Evolutionary conservation across 306 rosid genomes (phyloP), one percentile per base, ranked within the genome.

Genomic region (Acacia acuminata): DNA sequence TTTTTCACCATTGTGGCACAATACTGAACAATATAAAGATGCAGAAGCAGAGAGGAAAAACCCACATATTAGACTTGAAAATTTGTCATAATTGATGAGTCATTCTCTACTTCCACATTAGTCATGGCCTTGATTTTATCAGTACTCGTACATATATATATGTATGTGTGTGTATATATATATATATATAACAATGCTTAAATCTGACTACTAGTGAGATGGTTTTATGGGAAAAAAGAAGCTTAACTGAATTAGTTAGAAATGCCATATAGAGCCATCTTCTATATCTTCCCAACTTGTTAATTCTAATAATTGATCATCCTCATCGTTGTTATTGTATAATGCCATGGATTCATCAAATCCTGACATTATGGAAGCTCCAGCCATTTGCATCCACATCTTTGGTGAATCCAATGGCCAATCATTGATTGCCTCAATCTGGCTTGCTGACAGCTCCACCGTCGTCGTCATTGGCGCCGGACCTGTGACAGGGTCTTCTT

Each of bases 351-450:
- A 73, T 32, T 25, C 78, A 76, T 82, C 73, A 77, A 70, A 64
- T 10, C 82, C 87, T 15, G 72, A 19, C 10, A 55, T 20, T 1
- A 17, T 8, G 24, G 20, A 10, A 55, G 25, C 63, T 20, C 20
- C 63, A 55, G 63, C 63, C 90, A 91, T 88, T 79, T 93, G 97
- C 97, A 90, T 93, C 97, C 97, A 94, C 95, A 88, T 93, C 42
- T 82, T 92, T 0, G 99, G 99, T 5, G 99, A 95, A 47, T 95
- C 93, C 87, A 95, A 78, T 19, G 98, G 99, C 10, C 88, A 92
- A 75, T 95, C 99, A 68, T 92, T 93, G 3, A 95, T 95, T 3
- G 99, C 98, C 77, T 95, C 93, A 79, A 95, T 95, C 67, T 95
- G 92, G 47, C 89, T 84, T 4, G 92, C 82, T 4, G 98, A 92